Evolutionary conservation across 2,329 filamentous ascomycete genomes (phyloP).

Genomic region (Aureobasidium musti): DNA sequence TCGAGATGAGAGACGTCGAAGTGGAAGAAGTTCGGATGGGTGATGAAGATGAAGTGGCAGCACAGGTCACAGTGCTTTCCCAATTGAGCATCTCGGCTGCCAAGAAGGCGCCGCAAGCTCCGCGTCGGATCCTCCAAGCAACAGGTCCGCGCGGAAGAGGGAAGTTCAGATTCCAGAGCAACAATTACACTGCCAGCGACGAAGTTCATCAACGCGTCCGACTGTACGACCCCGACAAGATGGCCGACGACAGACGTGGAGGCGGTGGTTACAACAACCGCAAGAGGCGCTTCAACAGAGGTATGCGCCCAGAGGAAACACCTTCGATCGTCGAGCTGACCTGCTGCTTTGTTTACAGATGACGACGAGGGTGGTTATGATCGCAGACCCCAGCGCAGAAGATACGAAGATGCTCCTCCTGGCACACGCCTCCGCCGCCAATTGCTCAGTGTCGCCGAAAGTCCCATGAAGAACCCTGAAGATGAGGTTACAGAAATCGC

Average conservation of each 20-base stretch:
- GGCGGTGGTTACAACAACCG: constrained; percentile 61
- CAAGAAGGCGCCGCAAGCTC: not conserved
- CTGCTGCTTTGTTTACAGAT: constrained; percentile 50
- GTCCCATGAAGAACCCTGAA: constrained; percentile 71
- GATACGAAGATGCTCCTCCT: constrained; percentile 67
- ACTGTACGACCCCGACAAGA: constrained; percentile 29
- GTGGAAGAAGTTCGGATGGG: not conserved
- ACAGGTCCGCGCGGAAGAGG: not conserved
- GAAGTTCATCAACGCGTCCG: constrained; percentile 10
- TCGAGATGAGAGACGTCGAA: constrained; percentile 18
- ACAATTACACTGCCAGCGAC: not conserved
- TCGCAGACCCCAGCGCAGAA: constrained; percentile 69
- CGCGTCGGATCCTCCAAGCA: not conserved
- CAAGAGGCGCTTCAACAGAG: constrained; percentile 74
- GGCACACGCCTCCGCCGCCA: constrained; percentile 74
- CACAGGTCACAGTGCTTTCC: not conserved
- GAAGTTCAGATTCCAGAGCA: not conserved
- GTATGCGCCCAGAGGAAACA: constrained; percentile 50
- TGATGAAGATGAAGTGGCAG: not conserved
- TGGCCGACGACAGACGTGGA: constrained; percentile 39
- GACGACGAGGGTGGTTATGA: constrained; percentile 77
- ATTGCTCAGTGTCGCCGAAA: constrained; percentile 76
- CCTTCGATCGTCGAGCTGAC: constrained; percentile 18
- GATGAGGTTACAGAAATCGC: constrained; percentile 77
- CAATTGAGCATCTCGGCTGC: constrained; percentile 7